Conservation (phyloP, 2,329 filamentous ascomycete species). For the Aspergillaceae sp. region DNA sequence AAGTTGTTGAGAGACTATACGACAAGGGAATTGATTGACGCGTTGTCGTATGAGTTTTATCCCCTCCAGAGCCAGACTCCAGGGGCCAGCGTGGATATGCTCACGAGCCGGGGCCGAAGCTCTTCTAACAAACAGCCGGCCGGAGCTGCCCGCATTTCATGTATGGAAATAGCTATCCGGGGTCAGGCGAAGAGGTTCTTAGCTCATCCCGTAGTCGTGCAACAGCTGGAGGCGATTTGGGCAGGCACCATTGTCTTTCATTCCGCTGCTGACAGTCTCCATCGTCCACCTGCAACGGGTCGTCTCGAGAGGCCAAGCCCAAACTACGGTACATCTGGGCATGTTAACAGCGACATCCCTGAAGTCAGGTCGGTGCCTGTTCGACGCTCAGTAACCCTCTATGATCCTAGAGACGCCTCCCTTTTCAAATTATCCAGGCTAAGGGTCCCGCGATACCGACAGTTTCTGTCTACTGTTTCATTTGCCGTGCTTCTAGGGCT, state of each 20-base stretch:
- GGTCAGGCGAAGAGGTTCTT: slow-evolving; percentile 89
- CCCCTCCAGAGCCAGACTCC: slow-evolving; percentile 71
- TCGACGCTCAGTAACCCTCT: slow-evolving; percentile 72
- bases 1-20: slow-evolving; percentile 83
- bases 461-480: slow-evolving; percentile 80
- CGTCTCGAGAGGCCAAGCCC: slow-evolving; percentile 11
- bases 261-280: slow-evolving; percentile 74
- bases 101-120: slow-evolving; percentile 29
- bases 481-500: slow-evolving; percentile 75
- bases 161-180: slow-evolving; percentile 84
- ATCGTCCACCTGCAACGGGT: slow-evolving; percentile 48
- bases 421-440: slow-evolving; percentile 85
- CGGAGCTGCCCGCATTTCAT: slow-evolving; percentile 69
- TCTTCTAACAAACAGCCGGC: slow-evolving; percentile 39
- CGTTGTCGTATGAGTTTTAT: slow-evolving; percentile 89
- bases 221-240: slow-evolving; percentile 96
- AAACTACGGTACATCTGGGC: slow-evolving; percentile 19
- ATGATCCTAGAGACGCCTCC: slow-evolving; percentile 83
- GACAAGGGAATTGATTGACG: slow-evolving; percentile 85
- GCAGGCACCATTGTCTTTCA: slow-evolving; percentile 92
- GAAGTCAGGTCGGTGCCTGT: slow-evolving; percentile 9
- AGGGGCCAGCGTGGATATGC: slow-evolving; percentile 27
- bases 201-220: slow-evolving; percentile 81
- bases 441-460: slow-evolving; percentile 82
- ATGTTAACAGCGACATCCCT: slow-evolving; percentile 4